Evolutionary conservation across 2,329 filamentous ascomycete genomes (phyloP).

Genomic region (Penicillium sp.): DNA sequence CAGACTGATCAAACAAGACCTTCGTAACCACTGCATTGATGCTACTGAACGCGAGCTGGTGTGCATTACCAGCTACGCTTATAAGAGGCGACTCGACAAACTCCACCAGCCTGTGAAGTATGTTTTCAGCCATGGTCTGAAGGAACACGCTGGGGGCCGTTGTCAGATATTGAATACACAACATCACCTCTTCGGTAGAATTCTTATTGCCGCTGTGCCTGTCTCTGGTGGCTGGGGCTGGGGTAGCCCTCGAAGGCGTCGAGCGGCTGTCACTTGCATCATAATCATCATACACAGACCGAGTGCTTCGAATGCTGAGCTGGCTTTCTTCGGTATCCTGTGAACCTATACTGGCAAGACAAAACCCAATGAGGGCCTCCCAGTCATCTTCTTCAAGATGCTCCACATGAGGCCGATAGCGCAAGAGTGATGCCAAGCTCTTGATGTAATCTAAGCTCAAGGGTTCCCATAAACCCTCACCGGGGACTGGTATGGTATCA

Average conservation of each 20-base stretch:
- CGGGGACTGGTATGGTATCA: conserved; percentile 66
- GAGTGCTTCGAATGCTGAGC: conserved; percentile 31
- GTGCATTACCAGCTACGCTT: conserved; percentile 58
- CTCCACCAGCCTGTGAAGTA: conserved; percentile 60
- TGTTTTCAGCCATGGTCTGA: conserved; percentile 54
- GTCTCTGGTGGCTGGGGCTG: conserved; percentile 29
- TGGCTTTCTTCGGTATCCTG: conserved; percentile 31
- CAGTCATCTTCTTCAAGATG: conserved; percentile 71
- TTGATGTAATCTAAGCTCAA: conserved; percentile 78
- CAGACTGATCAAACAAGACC: conserved; percentile 68
- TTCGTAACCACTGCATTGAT: conserved; percentile 71
- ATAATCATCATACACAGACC: conserved; percentile 29
- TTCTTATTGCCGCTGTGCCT: conserved; percentile 33
- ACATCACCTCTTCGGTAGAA: conserved; percentile 59
- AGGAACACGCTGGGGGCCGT: conserved; percentile 70
- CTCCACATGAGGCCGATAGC: conserved; percentile 76
- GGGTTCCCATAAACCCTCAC: conserved; percentile 67
- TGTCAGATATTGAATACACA: conserved; percentile 66
- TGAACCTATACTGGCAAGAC: conserved; percentile 59
- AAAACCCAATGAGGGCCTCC: conserved; percentile 71
- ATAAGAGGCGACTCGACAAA: conserved; percentile 64
- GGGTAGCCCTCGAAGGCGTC: conserved; percentile 33
- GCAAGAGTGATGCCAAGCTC: conserved; percentile 69
- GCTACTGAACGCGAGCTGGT: conserved; percentile 72
- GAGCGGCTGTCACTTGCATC: conserved; percentile 29